Percentiles rank a stretch among this genome's conserved stretches.
Evolutionary conservation across 441 rosid species (phyloP).

Genomic region (Theobroma grandiflorum): DNA sequence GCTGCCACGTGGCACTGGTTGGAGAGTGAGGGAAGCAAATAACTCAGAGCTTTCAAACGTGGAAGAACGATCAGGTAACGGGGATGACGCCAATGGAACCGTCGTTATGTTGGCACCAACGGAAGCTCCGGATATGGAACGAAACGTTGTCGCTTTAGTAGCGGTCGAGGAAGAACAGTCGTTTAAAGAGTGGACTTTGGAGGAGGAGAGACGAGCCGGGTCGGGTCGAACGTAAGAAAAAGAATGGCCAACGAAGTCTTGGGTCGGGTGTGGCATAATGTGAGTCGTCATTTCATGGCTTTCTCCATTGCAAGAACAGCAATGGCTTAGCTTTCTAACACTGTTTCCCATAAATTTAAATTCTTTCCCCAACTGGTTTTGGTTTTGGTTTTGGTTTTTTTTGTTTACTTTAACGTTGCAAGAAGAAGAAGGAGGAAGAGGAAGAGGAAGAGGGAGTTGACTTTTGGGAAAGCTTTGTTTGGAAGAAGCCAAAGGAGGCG

Average conservation of each 20-base stretch:
- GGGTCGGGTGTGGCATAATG: constrained; percentile 34
- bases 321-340: constrained; percentile 39
- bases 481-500: neutral
- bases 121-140: constrained; percentile 77
- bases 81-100: constrained; percentile 48
- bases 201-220: constrained; percentile 33
- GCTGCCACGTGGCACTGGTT: constrained; percentile 55
- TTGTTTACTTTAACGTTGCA: neutral
- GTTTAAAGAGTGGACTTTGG: constrained; percentile 42
- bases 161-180: constrained; percentile 35
- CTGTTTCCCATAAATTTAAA: constrained; percentile 25
- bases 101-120: constrained; percentile 73
- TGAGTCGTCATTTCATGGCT: constrained; percentile 39
- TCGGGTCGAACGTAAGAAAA: constrained; percentile 63
- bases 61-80: constrained; percentile 49
- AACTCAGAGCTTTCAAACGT: constrained; percentile 63
- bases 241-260: constrained; percentile 61
- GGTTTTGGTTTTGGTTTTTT: neutral
- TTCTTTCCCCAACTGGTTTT: neutral
- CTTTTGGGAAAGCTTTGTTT: constrained; percentile 29
- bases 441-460: constrained; percentile 38
- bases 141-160: constrained; percentile 49
- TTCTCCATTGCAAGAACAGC: constrained; percentile 50
- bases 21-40: constrained; percentile 66
- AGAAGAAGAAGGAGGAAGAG: neutral